phyloP scores from a whole-genome alignment of 1,139 yeast genomes.

The Candida sp. region DNA sequence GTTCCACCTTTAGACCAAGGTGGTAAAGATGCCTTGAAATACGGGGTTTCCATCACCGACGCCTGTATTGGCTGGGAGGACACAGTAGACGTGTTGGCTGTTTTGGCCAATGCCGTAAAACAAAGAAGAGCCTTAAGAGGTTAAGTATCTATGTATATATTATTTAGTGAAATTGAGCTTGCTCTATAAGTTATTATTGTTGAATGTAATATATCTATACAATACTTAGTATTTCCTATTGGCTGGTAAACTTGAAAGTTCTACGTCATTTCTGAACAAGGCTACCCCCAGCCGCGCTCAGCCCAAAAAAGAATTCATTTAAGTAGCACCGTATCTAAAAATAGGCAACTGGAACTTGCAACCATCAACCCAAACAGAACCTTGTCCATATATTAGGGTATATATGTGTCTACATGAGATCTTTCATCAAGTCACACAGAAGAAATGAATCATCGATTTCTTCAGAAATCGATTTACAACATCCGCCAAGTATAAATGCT shows the following conservation, averaged over 20 bases:
- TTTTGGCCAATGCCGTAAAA: slow-evolving; percentile 79
- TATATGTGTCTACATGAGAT: slow-evolving; percentile 26
- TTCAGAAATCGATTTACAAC: slow-evolving; percentile 8
- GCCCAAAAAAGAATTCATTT: too few relatives aligned
- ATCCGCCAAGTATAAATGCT: not conserved
- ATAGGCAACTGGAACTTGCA: not conserved
- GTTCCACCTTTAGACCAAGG: slow-evolving; percentile 62
- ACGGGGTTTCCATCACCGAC: slow-evolving; percentile 97
- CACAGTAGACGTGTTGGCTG: slow-evolving; percentile 75
- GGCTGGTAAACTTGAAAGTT: too few relatives aligned
- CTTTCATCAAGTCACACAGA: slow-evolving; percentile 46
- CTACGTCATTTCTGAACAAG: too few relatives aligned
- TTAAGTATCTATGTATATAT: not conserved
- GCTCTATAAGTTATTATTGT: not conserved
- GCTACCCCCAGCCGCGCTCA: too few relatives aligned
- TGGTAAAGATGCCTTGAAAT: slow-evolving; percentile 64
- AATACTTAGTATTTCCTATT: too few relatives aligned
- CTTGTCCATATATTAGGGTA: not conserved
- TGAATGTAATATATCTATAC: not conserved
- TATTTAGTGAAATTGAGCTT: not conserved
- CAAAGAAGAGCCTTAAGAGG: slow-evolving; percentile 54
- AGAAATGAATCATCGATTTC: slow-evolving; percentile 20
- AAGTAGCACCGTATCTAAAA: too few relatives aligned
- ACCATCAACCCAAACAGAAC: not conserved
- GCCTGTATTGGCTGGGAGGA: slow-evolving; percentile 95